phyloP scores from a whole-genome alignment of 352 stramenopile species.

The Globisporangium perplexum region DNA sequence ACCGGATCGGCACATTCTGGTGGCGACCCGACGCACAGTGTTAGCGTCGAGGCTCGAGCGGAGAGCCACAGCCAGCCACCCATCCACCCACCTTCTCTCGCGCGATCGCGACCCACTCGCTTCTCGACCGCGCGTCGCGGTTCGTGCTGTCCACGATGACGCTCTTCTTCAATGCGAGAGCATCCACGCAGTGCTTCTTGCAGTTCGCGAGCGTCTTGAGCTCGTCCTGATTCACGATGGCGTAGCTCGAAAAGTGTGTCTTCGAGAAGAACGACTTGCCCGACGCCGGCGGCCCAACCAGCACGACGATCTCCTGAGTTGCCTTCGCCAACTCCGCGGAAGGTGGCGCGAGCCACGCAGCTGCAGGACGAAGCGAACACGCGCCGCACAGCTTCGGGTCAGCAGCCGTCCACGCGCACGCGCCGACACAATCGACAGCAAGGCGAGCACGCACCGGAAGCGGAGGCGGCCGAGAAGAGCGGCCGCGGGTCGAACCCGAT shows the following conservation, averaged over 20 bases:
- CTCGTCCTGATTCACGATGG: conserved; percentile 80
- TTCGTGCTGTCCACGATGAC: conserved; percentile 88
- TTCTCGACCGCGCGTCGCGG: conserved; percentile 45
- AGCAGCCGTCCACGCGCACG: not conserved
- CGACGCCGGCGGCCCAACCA: conserved; percentile 65
- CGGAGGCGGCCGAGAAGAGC: conserved; percentile 9
- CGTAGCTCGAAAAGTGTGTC: conserved; percentile 45
- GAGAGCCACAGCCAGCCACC: too few relatives aligned
- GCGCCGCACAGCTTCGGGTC: not conserved
- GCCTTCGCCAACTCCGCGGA: conserved; percentile 18
- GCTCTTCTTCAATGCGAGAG: conserved; percentile 53
- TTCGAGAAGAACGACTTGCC: conserved; percentile 65
- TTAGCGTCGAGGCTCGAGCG: too few relatives aligned
- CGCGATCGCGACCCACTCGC: conserved; percentile 70
- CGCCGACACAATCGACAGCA: not conserved
- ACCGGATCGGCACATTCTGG: conserved; percentile 56
- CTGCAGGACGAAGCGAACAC: conserved; percentile 10
- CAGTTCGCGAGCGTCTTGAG: conserved; percentile 77
- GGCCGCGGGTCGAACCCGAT: conserved; percentile 64
- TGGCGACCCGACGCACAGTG: not conserved
- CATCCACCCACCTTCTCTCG: conserved; percentile 39
- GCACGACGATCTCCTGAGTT: conserved; percentile 64
- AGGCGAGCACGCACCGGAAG: conserved; percentile 17
- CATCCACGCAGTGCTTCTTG: conserved; percentile 50
- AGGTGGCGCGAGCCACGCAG: conserved; percentile 17